These are phyloP conservation scores for Ophiostoma pallidulum DNA, from an alignment of 2,329 filamentous ascomycete species.

Conservation along the genomic window DNA sequence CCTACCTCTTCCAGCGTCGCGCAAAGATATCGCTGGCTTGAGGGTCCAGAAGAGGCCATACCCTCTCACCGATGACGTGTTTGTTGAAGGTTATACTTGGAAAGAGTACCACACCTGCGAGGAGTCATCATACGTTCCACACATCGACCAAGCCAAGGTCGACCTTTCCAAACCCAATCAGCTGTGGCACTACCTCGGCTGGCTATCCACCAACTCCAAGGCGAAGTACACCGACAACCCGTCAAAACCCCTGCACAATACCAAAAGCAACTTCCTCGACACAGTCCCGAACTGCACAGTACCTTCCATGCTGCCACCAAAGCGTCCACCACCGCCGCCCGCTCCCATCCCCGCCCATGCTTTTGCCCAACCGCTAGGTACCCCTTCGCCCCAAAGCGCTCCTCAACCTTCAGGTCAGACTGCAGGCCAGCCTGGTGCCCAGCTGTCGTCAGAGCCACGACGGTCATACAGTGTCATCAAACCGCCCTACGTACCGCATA, in stretches of 20 bases:
- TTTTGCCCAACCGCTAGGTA: slow-evolving; percentile 13
- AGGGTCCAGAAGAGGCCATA: slow-evolving; percentile 55
- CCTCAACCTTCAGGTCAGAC: background rate
- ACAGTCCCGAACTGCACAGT: slow-evolving; percentile 44
- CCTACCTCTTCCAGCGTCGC: slow-evolving; percentile 57
- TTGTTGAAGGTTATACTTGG: slow-evolving; percentile 62
- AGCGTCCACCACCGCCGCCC: slow-evolving; percentile 13
- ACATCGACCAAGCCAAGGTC: slow-evolving; percentile 56
- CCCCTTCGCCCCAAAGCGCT: slow-evolving; percentile 13
- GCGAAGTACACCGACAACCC: slow-evolving; percentile 84
- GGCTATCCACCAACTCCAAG: slow-evolving; percentile 78
- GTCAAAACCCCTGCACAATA: slow-evolving; percentile 48
- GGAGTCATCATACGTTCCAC: slow-evolving; percentile 30
- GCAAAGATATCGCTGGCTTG: slow-evolving; percentile 55
- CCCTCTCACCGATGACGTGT: slow-evolving; percentile 56
- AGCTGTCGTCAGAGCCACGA: slow-evolving; percentile 11
- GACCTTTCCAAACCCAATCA: slow-evolving; percentile 64
- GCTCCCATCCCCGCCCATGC: slow-evolving; percentile 10
- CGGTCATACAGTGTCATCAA: slow-evolving; percentile 20
- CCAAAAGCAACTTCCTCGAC: slow-evolving; percentile 63
- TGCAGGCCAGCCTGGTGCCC: slow-evolving; percentile 4
- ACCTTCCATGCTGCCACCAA: slow-evolving; percentile 9
- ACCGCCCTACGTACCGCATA: slow-evolving; percentile 19
- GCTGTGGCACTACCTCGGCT: slow-evolving; percentile 82
- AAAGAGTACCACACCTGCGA: slow-evolving; percentile 66